A percentile compares a stretch with the other conserved stretches of the same genome.
Conservation (phyloP, 2,329 filamentous ascomycete genomes). For the Didymella sp. region DNA sequence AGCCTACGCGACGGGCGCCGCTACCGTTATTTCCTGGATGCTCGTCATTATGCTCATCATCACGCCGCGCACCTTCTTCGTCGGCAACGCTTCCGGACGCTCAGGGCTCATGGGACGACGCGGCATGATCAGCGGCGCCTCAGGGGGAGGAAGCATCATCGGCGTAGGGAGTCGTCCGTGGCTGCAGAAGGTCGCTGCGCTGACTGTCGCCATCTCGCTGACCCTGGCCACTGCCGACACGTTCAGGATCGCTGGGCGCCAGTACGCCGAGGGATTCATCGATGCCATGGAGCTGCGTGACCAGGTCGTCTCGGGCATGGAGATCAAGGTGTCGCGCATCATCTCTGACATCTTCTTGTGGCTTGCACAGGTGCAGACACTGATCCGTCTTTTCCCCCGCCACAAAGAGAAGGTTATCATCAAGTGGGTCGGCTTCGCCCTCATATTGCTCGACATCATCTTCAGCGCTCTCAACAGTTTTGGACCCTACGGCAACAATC, state of each 20-base stretch:
- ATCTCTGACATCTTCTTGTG: slow-evolving; percentile 97
- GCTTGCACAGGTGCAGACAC: slow-evolving; percentile 95
- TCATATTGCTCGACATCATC: slow-evolving; percentile 88
- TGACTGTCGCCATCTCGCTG: slow-evolving; percentile 77
- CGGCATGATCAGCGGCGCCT: slow-evolving; percentile 83
- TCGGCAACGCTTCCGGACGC: slow-evolving; percentile 70
- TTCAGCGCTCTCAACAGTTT: slow-evolving; percentile 95
- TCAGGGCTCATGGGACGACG: slow-evolving; percentile 80
- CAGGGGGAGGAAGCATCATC: slow-evolving; percentile 67
- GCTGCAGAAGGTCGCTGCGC: slow-evolving; percentile 76
- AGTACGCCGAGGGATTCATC: slow-evolving; percentile 81
- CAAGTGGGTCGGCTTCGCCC: slow-evolving; percentile 95
- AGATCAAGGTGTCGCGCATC: slow-evolving; percentile 88
- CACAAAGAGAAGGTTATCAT: slow-evolving; percentile 98
- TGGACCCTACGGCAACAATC: slow-evolving; percentile 59
- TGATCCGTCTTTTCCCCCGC: slow-evolving; percentile 93
- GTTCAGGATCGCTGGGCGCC: slow-evolving; percentile 79
- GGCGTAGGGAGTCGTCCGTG: slow-evolving; percentile 91
- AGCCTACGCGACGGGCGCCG: slow-evolving; percentile 89
- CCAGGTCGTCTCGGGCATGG: slow-evolving; percentile 80
- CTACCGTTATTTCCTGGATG: slow-evolving; percentile 89
- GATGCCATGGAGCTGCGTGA: slow-evolving; percentile 78
- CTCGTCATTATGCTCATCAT: slow-evolving; percentile 93
- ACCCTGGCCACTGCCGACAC: slow-evolving; percentile 94
- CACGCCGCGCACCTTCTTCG: slow-evolving; percentile 90